Base-by-base conservation (phyloP, 495 filamentous ascomycete species). In the Penicillium nucicola region DNA sequence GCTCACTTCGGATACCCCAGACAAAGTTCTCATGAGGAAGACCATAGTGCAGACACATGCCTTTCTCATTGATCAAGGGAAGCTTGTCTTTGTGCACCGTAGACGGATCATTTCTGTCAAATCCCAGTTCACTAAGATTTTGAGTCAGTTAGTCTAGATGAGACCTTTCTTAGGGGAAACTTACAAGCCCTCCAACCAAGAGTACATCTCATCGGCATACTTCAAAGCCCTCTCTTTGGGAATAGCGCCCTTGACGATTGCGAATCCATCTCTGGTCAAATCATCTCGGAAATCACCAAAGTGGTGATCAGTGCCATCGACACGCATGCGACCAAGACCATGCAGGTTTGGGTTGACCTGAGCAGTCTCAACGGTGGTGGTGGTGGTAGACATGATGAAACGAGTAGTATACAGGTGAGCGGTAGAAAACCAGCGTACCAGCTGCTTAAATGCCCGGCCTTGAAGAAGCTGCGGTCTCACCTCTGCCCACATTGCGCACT, bases 231-330 rank as follows among this genome's bases (percentile, higher is more conserved):
- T 59, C 20, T 70, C 69, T 13, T 47, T 47, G 1, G 74, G 70
- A 34, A 77, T 66, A 1, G 73, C 74, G 13, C 69, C 69, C 48
- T 76, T 77, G 48, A 76, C 65, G 1, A 77, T 68, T 11, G 66
- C 70, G 55, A 60, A 77, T 9, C 74, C 74, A 45, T 76, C 57
- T 12, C 61, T 47, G 25, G 58, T 57, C 22, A 77, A 45, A 8
- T 70, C 65, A 50, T 69, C 69, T 18, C 64, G 61, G 40, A 65
- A 69, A 40, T 69, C 66, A 22, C 58, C 62, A 39, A 56, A 69
- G 13, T 44, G 45, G 12, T 53, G 53, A 11, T 62, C 57, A 14
- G 32, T 43, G 1, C 63, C 60, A 41, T 67, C 64, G 10, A 67
- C 42, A n/a, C 53, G 39, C 64, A 67, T 64, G 12, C 60, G 52